Evolutionary conservation across 345 rosid species (phyloP).

Genomic region (Populus pruinosa): DNA sequence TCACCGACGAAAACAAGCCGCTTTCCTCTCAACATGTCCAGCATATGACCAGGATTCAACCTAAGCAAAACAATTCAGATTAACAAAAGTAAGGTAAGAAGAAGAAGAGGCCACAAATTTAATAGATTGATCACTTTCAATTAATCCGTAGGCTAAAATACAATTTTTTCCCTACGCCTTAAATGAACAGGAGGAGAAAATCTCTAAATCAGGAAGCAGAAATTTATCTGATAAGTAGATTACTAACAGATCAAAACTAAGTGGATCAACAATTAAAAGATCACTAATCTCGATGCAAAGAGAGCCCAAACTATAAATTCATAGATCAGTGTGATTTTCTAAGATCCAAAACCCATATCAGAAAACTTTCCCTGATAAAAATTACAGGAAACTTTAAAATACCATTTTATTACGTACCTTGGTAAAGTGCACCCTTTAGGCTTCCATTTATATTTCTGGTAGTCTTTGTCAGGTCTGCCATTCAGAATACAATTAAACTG

Average conservation of each 20-base stretch:
- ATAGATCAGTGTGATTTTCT: background rate
- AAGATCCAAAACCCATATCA: background rate
- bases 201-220: background rate
- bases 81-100: background rate
- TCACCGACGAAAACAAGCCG: conserved; percentile 90
- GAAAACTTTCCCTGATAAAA: background rate
- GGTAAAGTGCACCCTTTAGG: conserved; percentile 81
- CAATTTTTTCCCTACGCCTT: background rate
- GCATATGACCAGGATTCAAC: conserved; percentile 57
- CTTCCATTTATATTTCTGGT: conserved; percentile 79
- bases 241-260: background rate
- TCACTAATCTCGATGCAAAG: background rate
- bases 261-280: background rate
- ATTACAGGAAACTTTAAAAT: background rate
- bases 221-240: no score
- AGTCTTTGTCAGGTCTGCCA: conserved; percentile 75
- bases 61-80: conserved; percentile 25
- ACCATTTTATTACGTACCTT: conserved; percentile 37
- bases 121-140: background rate
- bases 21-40: conserved; percentile 78
- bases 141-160: background rate
- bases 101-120: background rate
- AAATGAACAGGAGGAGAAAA: background rate
- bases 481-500: conserved; percentile 76
- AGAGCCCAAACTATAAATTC: background rate